Conservation (phyloP, 495 filamentous ascomycete genomes). For the Aspergillus cavernicola region DNA sequence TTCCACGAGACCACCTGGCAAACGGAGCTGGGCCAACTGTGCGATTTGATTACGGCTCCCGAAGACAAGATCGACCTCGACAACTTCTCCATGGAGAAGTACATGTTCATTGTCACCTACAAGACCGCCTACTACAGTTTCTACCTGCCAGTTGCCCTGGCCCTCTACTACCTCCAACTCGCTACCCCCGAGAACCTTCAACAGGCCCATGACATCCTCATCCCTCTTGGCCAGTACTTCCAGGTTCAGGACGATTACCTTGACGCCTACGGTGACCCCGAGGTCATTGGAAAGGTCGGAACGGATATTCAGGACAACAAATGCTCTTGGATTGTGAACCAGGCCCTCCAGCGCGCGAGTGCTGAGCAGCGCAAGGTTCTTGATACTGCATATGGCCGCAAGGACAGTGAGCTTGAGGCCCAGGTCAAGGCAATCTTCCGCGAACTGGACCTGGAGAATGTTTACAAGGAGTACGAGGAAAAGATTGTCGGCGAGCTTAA, state of each 20-base stretch:
- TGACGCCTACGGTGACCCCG: constrained; percentile 90
- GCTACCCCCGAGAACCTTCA: constrained; percentile 82
- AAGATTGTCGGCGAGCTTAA: constrained; percentile 69
- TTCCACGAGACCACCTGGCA: constrained; percentile 93
- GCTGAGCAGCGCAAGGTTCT: constrained; percentile 77
- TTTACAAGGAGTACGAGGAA: constrained; percentile 88
- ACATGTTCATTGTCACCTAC: constrained; percentile 97
- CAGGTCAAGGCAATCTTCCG: constrained; percentile 83
- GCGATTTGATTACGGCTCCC: constrained; percentile 94
- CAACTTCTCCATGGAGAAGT: constrained; percentile 93
- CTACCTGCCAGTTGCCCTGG: constrained; percentile 92
- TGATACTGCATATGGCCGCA: constrained; percentile 84
- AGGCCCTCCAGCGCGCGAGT: constrained; percentile 72
- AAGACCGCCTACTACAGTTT: constrained; percentile 99
- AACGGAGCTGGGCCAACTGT: constrained; percentile 90
- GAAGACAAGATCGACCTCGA: constrained; percentile 82
- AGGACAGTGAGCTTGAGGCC: constrained; percentile 74
- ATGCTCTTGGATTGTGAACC: constrained; percentile 96
- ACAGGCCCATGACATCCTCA: constrained; percentile 83
- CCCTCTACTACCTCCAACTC: constrained; percentile 73
- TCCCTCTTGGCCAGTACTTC: constrained; percentile 99
- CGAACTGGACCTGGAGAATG: constrained; percentile 74
- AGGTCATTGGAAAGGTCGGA: constrained; percentile 97
- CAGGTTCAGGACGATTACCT: constrained; percentile 98
- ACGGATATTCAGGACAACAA: constrained; percentile 99